Evolutionary conservation across 495 filamentous ascomycete species (phyloP).

Genomic region (Xylaria longipes): DNA sequence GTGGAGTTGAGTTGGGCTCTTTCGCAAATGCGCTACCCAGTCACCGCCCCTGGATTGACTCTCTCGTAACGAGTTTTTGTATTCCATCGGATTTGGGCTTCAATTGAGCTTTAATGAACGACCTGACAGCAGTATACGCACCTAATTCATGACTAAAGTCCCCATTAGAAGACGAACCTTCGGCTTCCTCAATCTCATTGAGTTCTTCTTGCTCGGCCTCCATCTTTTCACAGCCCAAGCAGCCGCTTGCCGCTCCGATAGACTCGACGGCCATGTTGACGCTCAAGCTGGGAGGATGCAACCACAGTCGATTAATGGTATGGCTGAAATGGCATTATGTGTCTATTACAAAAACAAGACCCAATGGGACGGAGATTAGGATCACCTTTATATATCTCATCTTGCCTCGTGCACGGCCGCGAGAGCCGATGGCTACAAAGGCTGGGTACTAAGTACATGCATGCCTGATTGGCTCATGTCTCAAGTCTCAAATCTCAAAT

Average conservation of each 20-base stretch:
- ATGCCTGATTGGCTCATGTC: constrained; percentile 21
- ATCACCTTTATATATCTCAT: constrained; percentile 14
- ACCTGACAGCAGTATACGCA: not conserved
- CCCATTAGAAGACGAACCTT: constrained; percentile 1
- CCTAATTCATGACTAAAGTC: constrained; percentile 1
- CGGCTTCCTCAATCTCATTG: not conserved
- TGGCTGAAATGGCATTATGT: not conserved
- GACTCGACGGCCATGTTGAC: constrained; percentile 34
- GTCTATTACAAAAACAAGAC: not conserved
- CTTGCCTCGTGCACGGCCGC: constrained; percentile 4
- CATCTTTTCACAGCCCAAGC: constrained; percentile 34
- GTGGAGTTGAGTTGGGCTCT: not conserved
- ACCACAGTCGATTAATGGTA: not conserved
- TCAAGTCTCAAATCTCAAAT: constrained; percentile 12
- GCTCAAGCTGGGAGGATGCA: not conserved
- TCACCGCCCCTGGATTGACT: not conserved
- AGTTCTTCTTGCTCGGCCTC: constrained; percentile 35
- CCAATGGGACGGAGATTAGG: not conserved
- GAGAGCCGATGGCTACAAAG: constrained; percentile 14
- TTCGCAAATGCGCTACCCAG: not conserved
- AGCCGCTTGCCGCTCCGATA: constrained; percentile 24
- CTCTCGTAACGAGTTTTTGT: not conserved
- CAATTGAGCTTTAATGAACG: not conserved
- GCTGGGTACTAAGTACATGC: constrained; percentile 5
- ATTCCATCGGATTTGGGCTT: not conserved